Evolutionary conservation across 2,329 filamentous ascomycete genomes (phyloP), one percentile per base, ranked within the genome.

Genomic region (Botrytis fabae): DNA sequence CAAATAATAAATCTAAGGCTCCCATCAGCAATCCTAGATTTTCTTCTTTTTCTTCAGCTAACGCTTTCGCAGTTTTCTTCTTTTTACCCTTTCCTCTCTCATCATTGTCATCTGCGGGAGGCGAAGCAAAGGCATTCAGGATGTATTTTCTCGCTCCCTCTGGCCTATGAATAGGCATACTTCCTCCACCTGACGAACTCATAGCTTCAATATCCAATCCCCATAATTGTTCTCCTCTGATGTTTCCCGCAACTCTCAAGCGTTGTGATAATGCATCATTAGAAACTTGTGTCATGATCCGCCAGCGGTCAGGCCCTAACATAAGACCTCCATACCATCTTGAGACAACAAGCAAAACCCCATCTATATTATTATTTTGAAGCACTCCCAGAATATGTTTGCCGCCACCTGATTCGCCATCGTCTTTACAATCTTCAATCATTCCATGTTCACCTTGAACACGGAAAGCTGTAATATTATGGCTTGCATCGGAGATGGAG

Each of bases 91-190:
- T 59, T 46, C 78, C 77, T 3, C 72, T 73, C 63, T 80, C 74
- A 12, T 73, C 78, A 1, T 72, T 66, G 73, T 73, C 73, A 64
- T 80, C 73, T 6, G 74, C 57, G 25, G 77, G 78, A 1, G 81
- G 76, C 35, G 85, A 82, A 0, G 83, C 83, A 80, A 94, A 94
- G 73, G 86, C 88, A 76, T 84, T 87, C 28, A 89, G 79, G 46
- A 90, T 83, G 77, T 90, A 91, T 66, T 84, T 83, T 70, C 85
- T 83, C 18, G 93, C 93, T 8, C 87, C 87, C 78, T 95, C 90
- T 1, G 94, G 91, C 28, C 89, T 89, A 78, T 94, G 90, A 38
- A 95, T 92, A 1, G 92, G 90, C 82, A 96, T 88, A 2, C 88
- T 87, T 7, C 85, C 80, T 0, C 81, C 82, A 60, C 65, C 75